Evolutionary conservation across 148 eudicot genomes (phyloP).

Genomic region (Rhododendron griersonianum): DNA sequence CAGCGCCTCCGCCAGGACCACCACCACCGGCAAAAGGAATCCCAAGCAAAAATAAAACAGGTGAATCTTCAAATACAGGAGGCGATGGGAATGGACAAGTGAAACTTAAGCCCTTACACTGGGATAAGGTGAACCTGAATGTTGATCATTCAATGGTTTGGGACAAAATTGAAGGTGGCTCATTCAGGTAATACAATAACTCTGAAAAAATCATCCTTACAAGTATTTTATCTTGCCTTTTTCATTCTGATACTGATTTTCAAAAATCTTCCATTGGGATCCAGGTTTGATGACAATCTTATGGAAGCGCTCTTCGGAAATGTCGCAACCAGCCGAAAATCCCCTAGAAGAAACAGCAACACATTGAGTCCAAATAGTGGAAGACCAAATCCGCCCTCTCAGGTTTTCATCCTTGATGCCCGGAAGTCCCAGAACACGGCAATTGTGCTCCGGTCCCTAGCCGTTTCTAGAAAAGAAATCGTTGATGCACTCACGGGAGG

Average conservation of each 20-base stretch:
- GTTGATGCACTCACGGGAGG: slow-evolving; percentile 55
- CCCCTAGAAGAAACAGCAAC: slow-evolving; percentile 25
- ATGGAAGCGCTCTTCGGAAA: slow-evolving; percentile 89
- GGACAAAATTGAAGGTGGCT: slow-evolving; percentile 68
- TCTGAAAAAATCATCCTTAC: neutral
- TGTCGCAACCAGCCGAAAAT: slow-evolving; percentile 55
- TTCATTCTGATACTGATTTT: slow-evolving; percentile 2
- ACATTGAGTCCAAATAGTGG: slow-evolving; percentile 16
- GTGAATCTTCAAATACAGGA: slow-evolving; percentile 6
- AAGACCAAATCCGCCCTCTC: slow-evolving; percentile 39
- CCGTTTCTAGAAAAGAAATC: slow-evolving; percentile 47
- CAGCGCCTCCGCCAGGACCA: neutral
- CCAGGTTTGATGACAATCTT: slow-evolving; percentile 75
- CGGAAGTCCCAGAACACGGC: slow-evolving; percentile 78
- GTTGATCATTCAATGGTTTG: slow-evolving; percentile 81
- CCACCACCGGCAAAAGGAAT: too few species aligned
- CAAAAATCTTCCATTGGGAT: neutral
- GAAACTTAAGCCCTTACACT: slow-evolving; percentile 84
- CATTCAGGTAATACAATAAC: slow-evolving; percentile 58
- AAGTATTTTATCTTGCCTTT: neutral
- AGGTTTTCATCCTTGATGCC: slow-evolving; percentile 57
- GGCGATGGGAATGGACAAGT: slow-evolving; percentile 50
- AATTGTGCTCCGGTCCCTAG: slow-evolving; percentile 67
- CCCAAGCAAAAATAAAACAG: neutral
- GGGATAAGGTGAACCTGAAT: slow-evolving; percentile 83